Percentiles rank a stretch among this genome's conserved stretches.
These are phyloP conservation scores for Leishmania major DNA, from an alignment of 208 protist species.

Conservation along the genomic window DNA sequence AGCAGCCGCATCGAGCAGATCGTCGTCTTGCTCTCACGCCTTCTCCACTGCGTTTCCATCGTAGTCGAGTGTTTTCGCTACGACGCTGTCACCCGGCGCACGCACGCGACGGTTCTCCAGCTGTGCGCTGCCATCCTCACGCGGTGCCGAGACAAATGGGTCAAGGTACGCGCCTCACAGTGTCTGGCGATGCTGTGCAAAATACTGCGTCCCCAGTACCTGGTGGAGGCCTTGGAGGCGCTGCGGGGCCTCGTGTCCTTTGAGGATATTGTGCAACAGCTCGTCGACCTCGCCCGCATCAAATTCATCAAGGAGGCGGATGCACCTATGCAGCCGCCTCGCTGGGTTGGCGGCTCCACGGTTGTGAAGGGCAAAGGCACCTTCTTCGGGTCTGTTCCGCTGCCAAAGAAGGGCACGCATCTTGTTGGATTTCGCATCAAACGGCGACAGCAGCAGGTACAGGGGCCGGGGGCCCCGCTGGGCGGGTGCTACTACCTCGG, in stretches of 20 bases:
- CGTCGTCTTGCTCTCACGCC: conserved; percentile 49
- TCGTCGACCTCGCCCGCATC: conserved; percentile 63
- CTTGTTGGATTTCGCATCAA: conserved; percentile 86
- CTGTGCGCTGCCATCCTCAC: conserved; percentile 71
- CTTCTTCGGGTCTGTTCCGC: conserved; percentile 69
- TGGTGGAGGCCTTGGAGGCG: conserved; percentile 47
- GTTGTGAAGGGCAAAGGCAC: conserved; percentile 73
- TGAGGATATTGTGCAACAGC: conserved; percentile 60
- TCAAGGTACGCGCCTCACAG: conserved; percentile 70
- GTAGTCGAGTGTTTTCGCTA: conserved; percentile 85
- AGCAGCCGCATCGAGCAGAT: conserved; percentile 28
- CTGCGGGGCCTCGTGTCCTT: conserved; percentile 37
- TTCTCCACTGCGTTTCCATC: conserved; percentile 73
- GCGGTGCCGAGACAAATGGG: conserved; percentile 59
- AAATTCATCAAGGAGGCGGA: conserved; percentile 41
- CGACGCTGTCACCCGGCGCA: conserved; percentile 63
- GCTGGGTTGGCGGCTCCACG: conserved; percentile 57
- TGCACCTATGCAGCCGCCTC: conserved; percentile 41
- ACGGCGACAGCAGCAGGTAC: conserved; percentile 58
- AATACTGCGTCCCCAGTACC: conserved; percentile 54
- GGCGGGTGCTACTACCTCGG: conserved; percentile 92
- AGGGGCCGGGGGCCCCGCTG: conserved; percentile 69
- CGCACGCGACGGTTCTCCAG: conserved; percentile 69
- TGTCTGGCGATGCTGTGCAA: conserved; percentile 60
- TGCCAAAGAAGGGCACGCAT: conserved; percentile 70